These are phyloP conservation scores for Sporothrix pseudoabietina DNA, from an alignment of 2,329 filamentous ascomycete genomes.

Conservation along the genomic window DNA sequence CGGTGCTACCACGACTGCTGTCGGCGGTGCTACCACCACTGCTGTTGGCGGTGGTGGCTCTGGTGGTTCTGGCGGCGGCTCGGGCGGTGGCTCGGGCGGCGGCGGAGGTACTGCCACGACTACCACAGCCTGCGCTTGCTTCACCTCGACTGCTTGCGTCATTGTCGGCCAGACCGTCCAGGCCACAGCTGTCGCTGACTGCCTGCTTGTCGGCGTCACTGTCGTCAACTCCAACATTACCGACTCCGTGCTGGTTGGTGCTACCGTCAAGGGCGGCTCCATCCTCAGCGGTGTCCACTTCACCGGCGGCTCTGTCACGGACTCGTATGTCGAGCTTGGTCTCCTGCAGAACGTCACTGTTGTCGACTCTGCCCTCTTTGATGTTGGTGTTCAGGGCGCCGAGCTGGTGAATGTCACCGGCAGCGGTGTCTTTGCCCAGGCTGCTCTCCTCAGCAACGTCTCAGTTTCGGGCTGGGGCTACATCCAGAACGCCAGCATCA, in stretches of 20 bases:
- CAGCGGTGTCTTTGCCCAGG: constrained; percentile 10
- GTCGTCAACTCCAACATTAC: constrained; percentile 29
- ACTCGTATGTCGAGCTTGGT: constrained; percentile 19
- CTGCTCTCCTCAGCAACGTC: constrained; percentile 17
- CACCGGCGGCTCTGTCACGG: constrained; percentile 32
- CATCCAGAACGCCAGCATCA: constrained; percentile 24
- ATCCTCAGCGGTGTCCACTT: constrained; percentile 31
- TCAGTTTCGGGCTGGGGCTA: constrained; percentile 2
- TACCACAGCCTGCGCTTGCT: constrained; percentile 29
- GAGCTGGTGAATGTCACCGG: constrained; percentile 24
- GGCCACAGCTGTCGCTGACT: constrained; percentile 32
- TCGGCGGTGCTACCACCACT: not conserved
- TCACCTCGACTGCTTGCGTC: constrained; percentile 32
- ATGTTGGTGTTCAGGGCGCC: constrained; percentile 29
- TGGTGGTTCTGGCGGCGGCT: not conserved
- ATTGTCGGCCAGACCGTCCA: constrained; percentile 33
- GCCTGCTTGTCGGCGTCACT: constrained; percentile 32
- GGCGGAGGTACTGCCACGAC: constrained; percentile 15
- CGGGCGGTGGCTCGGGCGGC: not conserved
- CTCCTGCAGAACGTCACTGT: constrained; percentile 31
- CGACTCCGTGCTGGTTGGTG: constrained; percentile 32
- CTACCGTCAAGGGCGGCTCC: constrained; percentile 27
- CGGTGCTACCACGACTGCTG: not conserved
- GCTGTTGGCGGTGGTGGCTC: constrained; percentile 12
- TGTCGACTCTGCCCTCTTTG: constrained; percentile 5